Percentiles rank a stretch among this genome's conserved stretches.
These are phyloP conservation scores for Myxozyma sirexii DNA, from an alignment of 805 yeast genomes.

Conservation along the genomic window DNA sequence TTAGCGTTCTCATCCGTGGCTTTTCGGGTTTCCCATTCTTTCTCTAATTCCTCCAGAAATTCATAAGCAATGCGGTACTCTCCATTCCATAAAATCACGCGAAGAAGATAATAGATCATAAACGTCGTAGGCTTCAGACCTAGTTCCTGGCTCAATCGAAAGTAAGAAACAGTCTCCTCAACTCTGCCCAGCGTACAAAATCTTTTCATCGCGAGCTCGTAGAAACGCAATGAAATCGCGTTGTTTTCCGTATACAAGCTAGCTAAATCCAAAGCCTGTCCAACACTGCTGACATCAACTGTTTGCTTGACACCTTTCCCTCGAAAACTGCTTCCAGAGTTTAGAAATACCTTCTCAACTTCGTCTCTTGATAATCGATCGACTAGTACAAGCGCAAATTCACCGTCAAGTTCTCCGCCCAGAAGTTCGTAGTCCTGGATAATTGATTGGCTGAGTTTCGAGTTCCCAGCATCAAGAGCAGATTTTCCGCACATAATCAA, in stretches of 20 bases:
- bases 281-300: background rate
- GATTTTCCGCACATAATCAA: constrained; percentile 17
- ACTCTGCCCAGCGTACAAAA: constrained; percentile 12
- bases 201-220: constrained; percentile 17
- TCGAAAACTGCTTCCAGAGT: background rate
- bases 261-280: constrained; percentile 2
- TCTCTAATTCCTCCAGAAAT: constrained; percentile 13
- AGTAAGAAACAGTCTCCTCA: constrained; percentile 9
- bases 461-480: constrained; percentile 17
- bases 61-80: constrained; percentile 7
- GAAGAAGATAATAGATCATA: constrained; percentile 17
- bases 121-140: constrained; percentile 8
- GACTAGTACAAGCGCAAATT: constrained; percentile 9
- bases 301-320: background rate
- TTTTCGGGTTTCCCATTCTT: constrained; percentile 1
- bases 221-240: constrained; percentile 5
- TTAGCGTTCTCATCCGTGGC: background rate
- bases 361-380: constrained; percentile 10
- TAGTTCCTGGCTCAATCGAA: constrained; percentile 1
- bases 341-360: background rate
- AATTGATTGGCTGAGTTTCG: constrained; percentile 10
- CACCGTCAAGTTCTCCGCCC: constrained; percentile 4
- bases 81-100: constrained; percentile 10
- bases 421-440: constrained; percentile 15
- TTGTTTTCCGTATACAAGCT: background rate